Evolutionary conservation across 371 early-diverging fungal species (phyloP).

Genomic region (Rhizopus sp.): DNA sequence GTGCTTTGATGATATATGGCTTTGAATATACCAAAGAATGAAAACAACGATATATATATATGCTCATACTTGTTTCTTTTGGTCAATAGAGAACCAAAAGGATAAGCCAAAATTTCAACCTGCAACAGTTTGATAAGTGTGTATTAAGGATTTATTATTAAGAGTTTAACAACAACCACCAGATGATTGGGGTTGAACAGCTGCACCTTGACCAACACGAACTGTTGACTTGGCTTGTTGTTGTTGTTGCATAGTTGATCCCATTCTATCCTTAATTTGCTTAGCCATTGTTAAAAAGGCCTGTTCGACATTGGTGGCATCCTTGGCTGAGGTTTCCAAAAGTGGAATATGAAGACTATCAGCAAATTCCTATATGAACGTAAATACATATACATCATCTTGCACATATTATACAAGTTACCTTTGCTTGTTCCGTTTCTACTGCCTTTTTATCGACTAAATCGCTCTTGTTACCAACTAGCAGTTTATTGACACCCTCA

Average conservation of each 20-base stretch:
- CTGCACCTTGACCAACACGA: constrained; percentile 51
- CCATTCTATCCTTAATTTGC: constrained; percentile 76
- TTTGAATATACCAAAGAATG: no score
- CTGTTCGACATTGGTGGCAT: constrained; percentile 93
- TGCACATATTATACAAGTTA: constrained; percentile 12
- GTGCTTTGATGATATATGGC: no score
- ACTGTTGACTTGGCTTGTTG: constrained; percentile 50
- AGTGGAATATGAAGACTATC: constrained; percentile 85
- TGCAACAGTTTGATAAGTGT: no score
- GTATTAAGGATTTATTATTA: no score
- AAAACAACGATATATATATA: no score
- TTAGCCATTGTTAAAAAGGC: constrained; percentile 96
- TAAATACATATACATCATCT: neutral
- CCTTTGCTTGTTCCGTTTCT: constrained; percentile 73
- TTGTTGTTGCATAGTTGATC: constrained; percentile 30
- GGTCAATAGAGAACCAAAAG: no score
- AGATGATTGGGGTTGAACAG: constrained; percentile 52
- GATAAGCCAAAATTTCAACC: no score
- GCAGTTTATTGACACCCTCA: constrained; percentile 88
- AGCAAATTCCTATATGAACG: constrained; percentile 68
- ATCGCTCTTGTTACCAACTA: constrained; percentile 99
- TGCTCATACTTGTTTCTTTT: no score
- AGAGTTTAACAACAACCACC: constrained; percentile 54
- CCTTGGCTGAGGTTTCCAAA: constrained; percentile 95
- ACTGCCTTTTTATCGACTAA: constrained; percentile 87